Percentiles rank a stretch among this genome's conserved stretches.
phyloP scores from a whole-genome alignment of 768 basidiomycete species.

The Termitomyces sp. region DNA sequence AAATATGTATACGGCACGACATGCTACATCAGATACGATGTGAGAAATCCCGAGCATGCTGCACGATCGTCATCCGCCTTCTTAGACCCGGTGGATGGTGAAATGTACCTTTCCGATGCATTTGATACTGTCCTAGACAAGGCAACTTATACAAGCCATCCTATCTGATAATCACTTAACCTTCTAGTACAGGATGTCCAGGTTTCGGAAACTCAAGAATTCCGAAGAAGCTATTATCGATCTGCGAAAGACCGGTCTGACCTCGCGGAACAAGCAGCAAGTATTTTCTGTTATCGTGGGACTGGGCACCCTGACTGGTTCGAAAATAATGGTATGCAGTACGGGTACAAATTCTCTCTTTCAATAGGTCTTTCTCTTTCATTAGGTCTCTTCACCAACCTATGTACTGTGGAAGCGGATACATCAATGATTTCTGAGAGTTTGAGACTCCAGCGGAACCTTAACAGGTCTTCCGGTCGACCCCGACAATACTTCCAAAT shows the following conservation, averaged over 20 bases:
- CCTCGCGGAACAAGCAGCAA: neutral
- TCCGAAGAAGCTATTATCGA: slow-evolving; percentile 9
- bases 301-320: slow-evolving; percentile 13
- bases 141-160: neutral
- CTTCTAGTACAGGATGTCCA: slow-evolving; percentile 28
- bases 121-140: slow-evolving; percentile 21
- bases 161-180: neutral
- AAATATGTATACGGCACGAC: slow-evolving; percentile 18
- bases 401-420: slow-evolving; percentile 16
- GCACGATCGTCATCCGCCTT: neutral
- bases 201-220: slow-evolving; percentile 20
- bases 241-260: neutral
- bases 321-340: neutral
- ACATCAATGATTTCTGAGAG: slow-evolving; percentile 4
- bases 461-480: neutral
- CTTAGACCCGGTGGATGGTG: slow-evolving; percentile 5
- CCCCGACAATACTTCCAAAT: slow-evolving; percentile 21
- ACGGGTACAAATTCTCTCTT: neutral
- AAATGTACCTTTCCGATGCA: slow-evolving; percentile 5
- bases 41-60: slow-evolving; percentile 15
- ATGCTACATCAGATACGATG: slow-evolving; percentile 4
- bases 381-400: neutral
- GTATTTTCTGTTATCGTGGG: slow-evolving; percentile 19
- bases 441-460: neutral
- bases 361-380: slow-evolving; percentile 13